These are phyloP conservation scores for Pochonia chlamydosporia DNA, from an alignment of 2,329 filamentous ascomycete genomes.

Conservation along the genomic window DNA sequence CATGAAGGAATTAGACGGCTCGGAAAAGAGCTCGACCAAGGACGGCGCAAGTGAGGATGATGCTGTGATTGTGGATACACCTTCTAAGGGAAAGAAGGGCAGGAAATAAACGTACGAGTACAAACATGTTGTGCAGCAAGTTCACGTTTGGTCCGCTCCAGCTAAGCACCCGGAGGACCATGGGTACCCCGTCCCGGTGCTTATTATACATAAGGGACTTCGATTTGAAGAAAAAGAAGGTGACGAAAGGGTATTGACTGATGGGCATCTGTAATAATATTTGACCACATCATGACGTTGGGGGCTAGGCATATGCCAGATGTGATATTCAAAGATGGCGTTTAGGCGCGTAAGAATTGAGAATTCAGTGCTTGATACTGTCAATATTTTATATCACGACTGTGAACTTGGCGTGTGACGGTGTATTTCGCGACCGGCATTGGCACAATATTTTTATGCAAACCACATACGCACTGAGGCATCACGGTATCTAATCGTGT, in stretches of 20 bases:
- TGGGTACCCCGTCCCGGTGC: not conserved
- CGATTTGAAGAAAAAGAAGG: not conserved
- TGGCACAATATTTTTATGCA: too few species aligned
- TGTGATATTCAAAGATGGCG: conserved; percentile 3
- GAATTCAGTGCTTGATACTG: not conserved
- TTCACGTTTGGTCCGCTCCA: not conserved
- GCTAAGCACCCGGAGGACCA: not conserved
- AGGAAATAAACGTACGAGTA: conserved; percentile 34
- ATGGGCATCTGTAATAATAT: not conserved
- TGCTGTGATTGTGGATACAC: conserved; percentile 67
- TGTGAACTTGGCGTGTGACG: too few species aligned
- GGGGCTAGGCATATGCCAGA: not conserved
- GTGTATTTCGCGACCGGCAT: too few species aligned
- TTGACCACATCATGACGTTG: not conserved
- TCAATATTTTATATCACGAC: too few species aligned
- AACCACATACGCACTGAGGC: too few species aligned
- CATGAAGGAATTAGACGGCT: conserved; percentile 76
- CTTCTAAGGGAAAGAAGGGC: conserved; percentile 52
- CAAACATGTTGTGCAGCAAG: not conserved
- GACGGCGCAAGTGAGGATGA: conserved; percentile 29
- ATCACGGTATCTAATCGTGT: too few species aligned
- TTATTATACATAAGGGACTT: not conserved
- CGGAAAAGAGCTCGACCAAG: conserved; percentile 39
- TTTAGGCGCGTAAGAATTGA: not conserved
- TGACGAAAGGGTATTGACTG: not conserved